Conservation (phyloP, 225 moss, liverwort and hornwort species). For the Anthoceros angustus region DNA sequence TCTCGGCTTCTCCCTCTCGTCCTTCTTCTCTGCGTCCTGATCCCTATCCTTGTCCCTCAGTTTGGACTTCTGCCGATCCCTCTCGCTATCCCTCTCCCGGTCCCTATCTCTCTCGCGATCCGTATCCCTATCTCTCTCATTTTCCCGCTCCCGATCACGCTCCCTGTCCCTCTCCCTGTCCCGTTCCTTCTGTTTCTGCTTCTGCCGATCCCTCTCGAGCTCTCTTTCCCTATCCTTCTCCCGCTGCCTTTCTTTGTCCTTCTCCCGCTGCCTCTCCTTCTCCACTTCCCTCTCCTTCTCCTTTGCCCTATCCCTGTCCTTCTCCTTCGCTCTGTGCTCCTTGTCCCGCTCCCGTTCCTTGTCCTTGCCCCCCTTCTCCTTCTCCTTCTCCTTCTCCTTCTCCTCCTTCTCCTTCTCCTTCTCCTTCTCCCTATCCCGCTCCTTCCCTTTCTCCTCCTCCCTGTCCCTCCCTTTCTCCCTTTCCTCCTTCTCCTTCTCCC, state of each 20-base stretch:
- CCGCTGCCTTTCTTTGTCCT: slow-evolving; percentile 15
- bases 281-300: slow-evolving; percentile 18
- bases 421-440: slow-evolving; percentile 32
- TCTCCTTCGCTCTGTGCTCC: slow-evolving; percentile 31
- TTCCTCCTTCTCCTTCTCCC: slow-evolving; percentile 14
- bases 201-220: slow-evolving; percentile 8
- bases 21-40: slow-evolving; percentile 26
- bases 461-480: slow-evolving; percentile 34
- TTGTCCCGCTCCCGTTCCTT: slow-evolving; percentile 32
- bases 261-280: slow-evolving; percentile 25
- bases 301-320: slow-evolving; percentile 20
- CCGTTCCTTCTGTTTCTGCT: slow-evolving; percentile 18
- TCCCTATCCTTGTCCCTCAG: slow-evolving; percentile 10
- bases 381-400: slow-evolving; percentile 31
- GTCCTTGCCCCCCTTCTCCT: slow-evolving; percentile 23
- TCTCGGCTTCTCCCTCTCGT: slow-evolving; percentile 21
- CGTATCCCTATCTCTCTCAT: slow-evolving; percentile 24
- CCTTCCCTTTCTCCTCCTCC: slow-evolving; percentile 21
- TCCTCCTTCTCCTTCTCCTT: slow-evolving; percentile 28
- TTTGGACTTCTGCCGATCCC: slow-evolving; percentile 5
- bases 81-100: slow-evolving; percentile 39
- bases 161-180: slow-evolving; percentile 31
- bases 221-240: slow-evolving; percentile 9
- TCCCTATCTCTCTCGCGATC: slow-evolving; percentile 31
- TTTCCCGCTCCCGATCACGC: slow-evolving; percentile 22